A percentile compares a stretch with the other conserved stretches of the same genome.
Conservation (phyloP, 169 alveolate species). For the Sarcocystis neurona region DNA sequence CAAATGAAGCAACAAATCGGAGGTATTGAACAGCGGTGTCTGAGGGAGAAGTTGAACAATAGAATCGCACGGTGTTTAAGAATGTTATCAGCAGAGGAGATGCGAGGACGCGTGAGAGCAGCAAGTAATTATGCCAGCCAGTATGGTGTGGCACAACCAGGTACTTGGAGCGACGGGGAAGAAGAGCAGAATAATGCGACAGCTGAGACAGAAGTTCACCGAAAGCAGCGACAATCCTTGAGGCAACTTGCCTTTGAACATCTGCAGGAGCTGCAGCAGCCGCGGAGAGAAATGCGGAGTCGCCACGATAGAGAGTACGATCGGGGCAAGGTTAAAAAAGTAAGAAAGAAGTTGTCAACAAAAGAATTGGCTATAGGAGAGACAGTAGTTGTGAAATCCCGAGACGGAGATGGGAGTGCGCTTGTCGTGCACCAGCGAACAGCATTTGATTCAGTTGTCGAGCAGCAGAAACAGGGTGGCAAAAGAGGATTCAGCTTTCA, state of each 20-base stretch:
- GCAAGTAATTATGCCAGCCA: conserved; percentile 39
- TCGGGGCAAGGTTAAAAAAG: conserved; percentile 65
- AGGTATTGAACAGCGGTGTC: conserved; percentile 12
- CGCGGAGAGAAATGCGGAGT: conserved; percentile 57
- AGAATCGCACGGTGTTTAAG: neutral
- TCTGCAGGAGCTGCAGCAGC: conserved; percentile 63
- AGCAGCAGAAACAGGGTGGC: neutral
- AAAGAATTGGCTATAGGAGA: conserved; percentile 45
- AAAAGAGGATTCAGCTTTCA: too few species aligned
- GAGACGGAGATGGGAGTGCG: too few species aligned
- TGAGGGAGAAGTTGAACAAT: neutral
- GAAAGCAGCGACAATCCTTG: neutral
- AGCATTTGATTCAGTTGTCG: neutral
- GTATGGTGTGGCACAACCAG: conserved; percentile 32
- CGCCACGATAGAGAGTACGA: conserved; percentile 74
- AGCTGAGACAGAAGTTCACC: neutral
- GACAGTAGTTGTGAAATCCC: too few species aligned
- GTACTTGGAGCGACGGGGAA: conserved; percentile 41
- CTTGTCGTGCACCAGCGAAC: conserved; percentile 32
- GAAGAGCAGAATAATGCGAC: neutral
- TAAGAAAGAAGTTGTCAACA: neutral
- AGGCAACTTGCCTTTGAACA: conserved; percentile 33
- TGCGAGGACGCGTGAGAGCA: conserved; percentile 37
- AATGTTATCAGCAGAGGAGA: conserved; percentile 37
- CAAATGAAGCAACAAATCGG: neutral